phyloP scores from a whole-genome alignment of 1,139 yeast genomes.

The Zygotorulaspora mrakii region DNA sequence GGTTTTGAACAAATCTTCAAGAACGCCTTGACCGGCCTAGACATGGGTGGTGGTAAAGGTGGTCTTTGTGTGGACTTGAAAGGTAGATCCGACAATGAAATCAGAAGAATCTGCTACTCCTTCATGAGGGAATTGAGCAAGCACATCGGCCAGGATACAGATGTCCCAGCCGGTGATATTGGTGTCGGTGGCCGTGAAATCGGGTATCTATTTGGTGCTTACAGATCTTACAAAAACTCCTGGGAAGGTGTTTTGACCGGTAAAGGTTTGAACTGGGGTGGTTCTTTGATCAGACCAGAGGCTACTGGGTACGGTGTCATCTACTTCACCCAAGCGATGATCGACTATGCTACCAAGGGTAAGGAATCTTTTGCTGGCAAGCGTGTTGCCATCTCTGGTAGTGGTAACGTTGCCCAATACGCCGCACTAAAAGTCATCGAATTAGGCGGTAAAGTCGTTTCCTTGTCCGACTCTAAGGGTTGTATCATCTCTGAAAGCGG shows the following conservation, averaged over 20 bases:
- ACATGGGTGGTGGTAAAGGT: slow-evolving; percentile 99
- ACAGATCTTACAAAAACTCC: slow-evolving; percentile 84
- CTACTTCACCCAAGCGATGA: slow-evolving; percentile 96
- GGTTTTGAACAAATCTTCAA: slow-evolving; percentile 99
- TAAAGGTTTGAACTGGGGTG: slow-evolving; percentile 98
- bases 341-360: slow-evolving; percentile 86
- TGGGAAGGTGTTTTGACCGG: slow-evolving; percentile 98
- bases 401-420: slow-evolving; percentile 98
- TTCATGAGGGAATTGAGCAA: slow-evolving; percentile 95
- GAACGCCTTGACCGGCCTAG: slow-evolving; percentile 94
- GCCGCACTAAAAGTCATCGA: slow-evolving; percentile 97
- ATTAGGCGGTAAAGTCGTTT: slow-evolving; percentile 91
- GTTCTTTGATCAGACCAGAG: slow-evolving; percentile 97
- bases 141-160: slow-evolving; percentile 95
- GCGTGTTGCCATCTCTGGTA: slow-evolving; percentile 93
- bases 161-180: slow-evolving; percentile 97
- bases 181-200: slow-evolving; percentile 92
- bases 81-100: slow-evolving; percentile 87
- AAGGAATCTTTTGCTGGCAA: slow-evolving; percentile 87
- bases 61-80: slow-evolving; percentile 98
- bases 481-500: slow-evolving; percentile 72
- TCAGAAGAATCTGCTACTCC: slow-evolving; percentile 92
- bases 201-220: slow-evolving; percentile 94
- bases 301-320: slow-evolving; percentile 98
- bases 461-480: slow-evolving; percentile 94